Evolutionary conservation across 352 stramenopile species (phyloP), one percentile per base, ranked within the genome.

Genomic region (Aphanomyces invadans): DNA sequence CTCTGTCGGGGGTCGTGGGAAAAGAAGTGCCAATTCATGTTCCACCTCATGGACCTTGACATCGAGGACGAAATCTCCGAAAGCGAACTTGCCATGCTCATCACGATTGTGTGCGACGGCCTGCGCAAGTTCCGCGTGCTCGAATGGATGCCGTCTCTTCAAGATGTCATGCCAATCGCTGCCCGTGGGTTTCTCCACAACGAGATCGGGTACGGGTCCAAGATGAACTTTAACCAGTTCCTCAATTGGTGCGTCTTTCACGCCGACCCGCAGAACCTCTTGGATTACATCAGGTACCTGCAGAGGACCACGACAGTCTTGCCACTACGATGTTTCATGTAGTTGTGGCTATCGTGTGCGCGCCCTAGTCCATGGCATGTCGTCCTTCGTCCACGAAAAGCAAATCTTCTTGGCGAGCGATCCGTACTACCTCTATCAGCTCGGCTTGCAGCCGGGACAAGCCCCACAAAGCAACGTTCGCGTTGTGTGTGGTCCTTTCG

Each of bases 41-140:
- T 91, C 68, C 53, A 73, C 38, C 73, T 89, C 49, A 78, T 89
- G 39, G 83, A 89, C 62, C 70, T 91, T 48, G 81, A 91, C 60
- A 79, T 71, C 0, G 83, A 91, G 53, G 83, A 91, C 69, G 83
- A 91, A 62, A 81, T 89, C 44, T 74, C 81, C 63, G 79, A 88
- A 62, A 74, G 80, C 32, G 81, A 89, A 68, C 71, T 92, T 48
- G 81, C 78, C 26, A 74, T 92, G 53, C 63, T 87, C 2, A 71
- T 92, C n/a, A 76, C 76, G 11, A 68, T 78, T 5, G 86, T 75
- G 45, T 77, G 62, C 36, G 68, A 79, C 11, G 83, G 81, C 0
- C 54, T 92, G 11, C 42, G 54, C 2, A 71, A 78, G 0, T 71
- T 90, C 0, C 69, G 73, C 0, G 19, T 92, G 0, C 33, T 53